Evolutionary conservation across 176 grass and related monocot genomes (phyloP), one percentile per base, ranked within the genome.

Genomic region (Musa beccarii): DNA sequence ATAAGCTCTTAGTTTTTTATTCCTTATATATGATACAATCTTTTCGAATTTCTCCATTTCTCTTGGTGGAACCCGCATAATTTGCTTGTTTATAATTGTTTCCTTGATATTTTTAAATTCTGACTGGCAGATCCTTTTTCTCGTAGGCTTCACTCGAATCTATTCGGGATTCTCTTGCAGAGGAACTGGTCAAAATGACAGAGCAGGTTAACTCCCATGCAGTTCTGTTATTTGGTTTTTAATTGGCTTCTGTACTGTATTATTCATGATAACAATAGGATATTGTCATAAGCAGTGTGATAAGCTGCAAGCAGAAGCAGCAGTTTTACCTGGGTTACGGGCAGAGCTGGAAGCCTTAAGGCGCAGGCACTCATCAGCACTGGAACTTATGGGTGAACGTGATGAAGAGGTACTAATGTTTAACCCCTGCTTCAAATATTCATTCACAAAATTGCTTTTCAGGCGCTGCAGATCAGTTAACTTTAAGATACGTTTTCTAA

Each of bases 331-430:
- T 92, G 89, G 89, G 20, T 83, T 99, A 81, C 88, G 79, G 73
- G 91, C 88, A 13, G 96, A 99, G 72, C 72, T 99, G 57, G 96
- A 99, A 78, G 96, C 96, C 70, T 83, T 99, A 68, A 89, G 92
- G 86, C 89, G 88, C 82, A 94, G 96, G 72, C 91, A 99, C 64
- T 89, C 88, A 54, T 82, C 92, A 71, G 96, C 96, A 59, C 79
- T 99, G 52, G 96, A 99, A 83, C 91, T 99, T 80, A 99, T 95
- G 96, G 96, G 96, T 22, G 96, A 99, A 84, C 96, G 91, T 76
- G 96, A 99, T 81, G 96, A 99, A 95, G 96, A 95, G 96, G 96
- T 99, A 82, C 56, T 20, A 1, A 24, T 81, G 2, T 66, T 73
- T 10, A 4, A 43, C 3, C 34, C 34, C 3, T 43, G 34, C 34